These are phyloP conservation scores for Colletotrichum nymphaeae DNA, from an alignment of 2,329 filamentous ascomycete genomes.

Conservation along the genomic window DNA sequence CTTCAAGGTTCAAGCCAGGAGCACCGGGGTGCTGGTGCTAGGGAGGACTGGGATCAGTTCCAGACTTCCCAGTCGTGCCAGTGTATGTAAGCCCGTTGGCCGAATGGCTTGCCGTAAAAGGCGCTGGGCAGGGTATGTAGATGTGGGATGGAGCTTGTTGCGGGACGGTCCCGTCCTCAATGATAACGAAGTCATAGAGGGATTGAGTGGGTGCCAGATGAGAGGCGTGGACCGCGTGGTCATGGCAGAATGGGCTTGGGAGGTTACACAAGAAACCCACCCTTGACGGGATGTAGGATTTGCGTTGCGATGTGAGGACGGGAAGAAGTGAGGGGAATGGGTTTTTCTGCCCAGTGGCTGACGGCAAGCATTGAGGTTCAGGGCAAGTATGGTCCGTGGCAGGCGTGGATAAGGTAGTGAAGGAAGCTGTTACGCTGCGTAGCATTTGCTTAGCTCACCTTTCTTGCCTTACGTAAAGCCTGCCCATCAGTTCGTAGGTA, in stretches of 20 bases:
- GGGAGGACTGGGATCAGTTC: not conserved
- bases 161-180: conserved; percentile 2
- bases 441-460: not conserved
- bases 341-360: conserved; percentile 20
- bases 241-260: not conserved
- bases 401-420: no score
- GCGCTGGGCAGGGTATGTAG: not conserved
- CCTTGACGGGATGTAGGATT: not conserved
- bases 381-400: no score
- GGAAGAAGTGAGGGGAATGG: not conserved
- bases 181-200: not conserved
- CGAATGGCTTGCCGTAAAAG: conserved; percentile 17
- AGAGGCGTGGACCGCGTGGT: not conserved
- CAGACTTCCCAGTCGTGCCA: no score
- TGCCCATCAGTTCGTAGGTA: not conserved
- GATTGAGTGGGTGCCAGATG: not conserved
- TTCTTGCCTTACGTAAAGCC: not conserved
- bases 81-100: not conserved
- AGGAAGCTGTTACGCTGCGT: not conserved
- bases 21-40: not conserved
- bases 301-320: not conserved
- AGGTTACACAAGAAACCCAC: not conserved
- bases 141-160: not conserved
- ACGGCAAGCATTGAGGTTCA: not conserved
- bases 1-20: not conserved